These are phyloP conservation scores for Kalaharituber pfeilii DNA, from an alignment of 2,329 filamentous ascomycete genomes.

Conservation along the genomic window DNA sequence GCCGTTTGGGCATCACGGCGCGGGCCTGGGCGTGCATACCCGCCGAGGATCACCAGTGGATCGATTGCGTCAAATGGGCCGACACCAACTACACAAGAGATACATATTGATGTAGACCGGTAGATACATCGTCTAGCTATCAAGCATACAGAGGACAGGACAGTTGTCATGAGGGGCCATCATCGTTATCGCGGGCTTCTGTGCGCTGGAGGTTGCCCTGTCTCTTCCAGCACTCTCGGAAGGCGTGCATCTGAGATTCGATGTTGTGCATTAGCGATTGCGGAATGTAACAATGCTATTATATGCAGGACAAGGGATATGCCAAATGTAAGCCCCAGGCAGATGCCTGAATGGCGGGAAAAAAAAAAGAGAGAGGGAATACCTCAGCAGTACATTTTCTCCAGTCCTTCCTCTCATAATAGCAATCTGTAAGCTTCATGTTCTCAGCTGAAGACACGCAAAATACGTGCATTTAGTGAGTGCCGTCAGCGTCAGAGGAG, in stretches of 20 bases:
- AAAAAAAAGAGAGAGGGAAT: no score
- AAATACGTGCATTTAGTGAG: not conserved
- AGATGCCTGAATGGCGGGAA: no score
- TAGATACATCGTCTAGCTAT: no score
- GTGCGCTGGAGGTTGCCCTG: not conserved
- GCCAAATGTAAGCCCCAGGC: no score
- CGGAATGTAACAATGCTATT: no score
- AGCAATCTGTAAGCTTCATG: not conserved
- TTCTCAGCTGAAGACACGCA: not conserved
- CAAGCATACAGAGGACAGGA: no score
- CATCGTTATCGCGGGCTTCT: not conserved
- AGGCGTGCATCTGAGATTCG: not conserved
- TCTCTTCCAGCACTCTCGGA: slow-evolving; percentile 1
- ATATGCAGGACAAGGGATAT: no score
- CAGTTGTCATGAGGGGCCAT: not conserved
- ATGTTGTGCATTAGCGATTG: no score
- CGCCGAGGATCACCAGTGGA: no score
- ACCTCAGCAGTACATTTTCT: not conserved
- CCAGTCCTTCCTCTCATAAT: slow-evolving; percentile 1
- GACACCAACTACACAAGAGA: not conserved
- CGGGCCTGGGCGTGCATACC: no score
- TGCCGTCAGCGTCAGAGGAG: not conserved
- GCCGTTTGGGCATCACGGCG: no score
- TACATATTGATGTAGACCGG: not conserved
- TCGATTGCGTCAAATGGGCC: no score